Evolutionary conservation across 192 early-diverging fungal species (phyloP), one percentile per base, ranked within the genome.

Genomic region (Umbelopsis sp.): DNA sequence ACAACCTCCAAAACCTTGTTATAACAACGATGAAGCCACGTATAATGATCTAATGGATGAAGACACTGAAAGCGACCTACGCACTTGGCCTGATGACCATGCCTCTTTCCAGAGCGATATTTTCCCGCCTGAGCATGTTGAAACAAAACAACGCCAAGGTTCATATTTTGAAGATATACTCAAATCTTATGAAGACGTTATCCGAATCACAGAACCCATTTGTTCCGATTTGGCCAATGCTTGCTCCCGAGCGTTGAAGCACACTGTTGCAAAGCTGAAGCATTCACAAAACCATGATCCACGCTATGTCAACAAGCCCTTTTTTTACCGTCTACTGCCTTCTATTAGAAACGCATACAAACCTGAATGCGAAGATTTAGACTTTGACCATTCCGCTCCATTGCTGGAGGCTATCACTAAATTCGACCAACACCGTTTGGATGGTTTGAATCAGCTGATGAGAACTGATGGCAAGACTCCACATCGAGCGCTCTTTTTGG

Each of bases 271-370:
- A 24, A 43, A 68, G 25, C 41, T 77, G 8, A 45, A 54, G 31
- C 54, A 68, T 25, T 43, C 73, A 3, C 71, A 72, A 50, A 21
- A 36, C 10, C 26, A 70, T 50, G 76, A 77, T 52, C 76, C 72
- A 26, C 51, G 76, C 16, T 70, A 45, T 36, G 44, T 73, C 65
- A 62, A 73, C 36, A 69, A 56, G 26, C 76, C 76, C 1, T 73
- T 41, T 32, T 45, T 77, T 24, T 72, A 66, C 41, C 34, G 59
- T 20, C 65, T 67, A 9, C 32, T 70, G 6, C 44, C 26, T 34
- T 62, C 56, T 62, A 31, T 62, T 5, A 26, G 56, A 0, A 20
- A 62, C 29, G 10, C 56, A 4, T 62, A 62, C 31, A 22, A 34
- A 3, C 20, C 56, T 34, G 31, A 21, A 5, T 12, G 26, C 24